A percentile compares a stretch with the other conserved stretches of the same genome.
phyloP scores from a whole-genome alignment of 164 flowering plant species.

The Annona squamosa region DNA sequence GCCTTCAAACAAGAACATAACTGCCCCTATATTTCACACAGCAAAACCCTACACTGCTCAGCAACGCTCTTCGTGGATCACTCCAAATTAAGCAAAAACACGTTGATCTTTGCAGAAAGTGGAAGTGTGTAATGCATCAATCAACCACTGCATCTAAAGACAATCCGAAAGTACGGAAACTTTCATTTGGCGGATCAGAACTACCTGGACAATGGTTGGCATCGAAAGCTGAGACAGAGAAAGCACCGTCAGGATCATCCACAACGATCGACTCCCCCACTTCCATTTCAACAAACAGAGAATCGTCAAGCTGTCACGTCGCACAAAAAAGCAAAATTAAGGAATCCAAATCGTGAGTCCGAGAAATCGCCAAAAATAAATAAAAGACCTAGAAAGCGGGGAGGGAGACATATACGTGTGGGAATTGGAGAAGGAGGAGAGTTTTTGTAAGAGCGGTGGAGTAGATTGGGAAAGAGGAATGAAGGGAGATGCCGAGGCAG shows the following conservation, averaged over 20 bases:
- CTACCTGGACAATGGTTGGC: constrained; percentile 90
- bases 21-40: constrained; percentile 56
- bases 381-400: background rate
- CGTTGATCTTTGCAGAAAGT: background rate
- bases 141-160: background rate
- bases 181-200: background rate
- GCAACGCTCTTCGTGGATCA: background rate
- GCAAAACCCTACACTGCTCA: background rate
- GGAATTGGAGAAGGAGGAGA: constrained; percentile 41
- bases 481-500: constrained; percentile 34
- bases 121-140: too few relatives aligned
- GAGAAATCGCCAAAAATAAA: background rate
- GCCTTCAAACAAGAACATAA: constrained; percentile 89
- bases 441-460: constrained; percentile 50
- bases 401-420: constrained; percentile 36
- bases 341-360: background rate
- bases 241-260: constrained; percentile 59
- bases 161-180: background rate
- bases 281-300: constrained; percentile 23
- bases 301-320: constrained; percentile 18
- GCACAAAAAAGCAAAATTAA: background rate
- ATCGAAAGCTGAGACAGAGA: constrained; percentile 62
- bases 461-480: constrained; percentile 60
- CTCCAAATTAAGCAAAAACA: background rate
- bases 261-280: constrained; percentile 31